Percentiles rank a stretch among this genome's conserved stretches.
phyloP scores from a whole-genome alignment of 1,139 yeast species.

The Saccharomyces hybrid region DNA sequence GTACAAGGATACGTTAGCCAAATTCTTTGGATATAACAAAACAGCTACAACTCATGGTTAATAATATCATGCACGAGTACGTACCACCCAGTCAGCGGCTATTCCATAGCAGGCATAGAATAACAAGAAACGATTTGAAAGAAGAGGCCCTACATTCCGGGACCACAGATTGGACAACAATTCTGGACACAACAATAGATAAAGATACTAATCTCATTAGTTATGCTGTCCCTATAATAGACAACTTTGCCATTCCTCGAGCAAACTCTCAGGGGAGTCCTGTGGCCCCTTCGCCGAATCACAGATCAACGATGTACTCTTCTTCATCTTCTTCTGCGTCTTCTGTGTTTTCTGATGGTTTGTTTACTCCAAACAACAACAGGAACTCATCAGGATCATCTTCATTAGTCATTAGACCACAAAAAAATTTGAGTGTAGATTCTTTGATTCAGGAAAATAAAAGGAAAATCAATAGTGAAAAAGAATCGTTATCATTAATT shows the following conservation, averaged over 20 bases:
- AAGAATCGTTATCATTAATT: slow-evolving; percentile 3
- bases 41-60: neutral
- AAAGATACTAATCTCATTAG: neutral
- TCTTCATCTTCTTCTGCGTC: slow-evolving; percentile 2
- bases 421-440: slow-evolving; percentile 3
- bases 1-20: neutral
- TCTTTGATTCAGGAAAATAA: slow-evolving; percentile 7
- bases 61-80: neutral
- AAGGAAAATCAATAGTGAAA: slow-evolving; percentile 1
- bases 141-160: neutral
- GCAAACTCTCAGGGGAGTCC: neutral
- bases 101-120: slow-evolving; percentile 4
- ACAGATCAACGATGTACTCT: neutral
- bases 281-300: neutral
- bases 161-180: slow-evolving; percentile 4
- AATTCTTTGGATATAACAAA: neutral
- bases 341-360: slow-evolving; percentile 1
- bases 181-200: slow-evolving; percentile 2
- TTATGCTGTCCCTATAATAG: slow-evolving; percentile 5
- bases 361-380: neutral
- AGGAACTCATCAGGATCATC: neutral
- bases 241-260: neutral
- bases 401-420: neutral
- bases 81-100: slow-evolving; percentile 6
- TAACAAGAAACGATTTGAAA: slow-evolving; percentile 2